These are phyloP conservation scores for Gaeumannomyces sp. DNA, from an alignment of 2,329 filamentous ascomycete species.

Conservation along the genomic window DNA sequence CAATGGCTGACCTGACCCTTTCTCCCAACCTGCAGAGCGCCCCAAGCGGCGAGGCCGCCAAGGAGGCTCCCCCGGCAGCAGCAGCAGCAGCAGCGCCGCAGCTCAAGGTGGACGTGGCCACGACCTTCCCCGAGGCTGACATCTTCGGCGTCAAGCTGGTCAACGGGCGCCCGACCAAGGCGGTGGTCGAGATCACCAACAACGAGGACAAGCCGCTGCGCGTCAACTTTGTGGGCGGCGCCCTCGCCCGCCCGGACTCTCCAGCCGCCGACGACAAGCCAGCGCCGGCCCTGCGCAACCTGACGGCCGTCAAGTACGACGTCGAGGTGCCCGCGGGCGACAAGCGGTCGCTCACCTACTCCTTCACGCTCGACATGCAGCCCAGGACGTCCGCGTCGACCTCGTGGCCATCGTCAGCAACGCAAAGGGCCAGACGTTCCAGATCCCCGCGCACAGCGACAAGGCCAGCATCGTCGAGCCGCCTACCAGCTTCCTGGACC, in stretches of 20 bases:
- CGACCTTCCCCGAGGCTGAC: conserved; percentile 63
- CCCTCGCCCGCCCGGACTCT: conserved; percentile 54
- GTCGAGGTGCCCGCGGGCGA: conserved; percentile 69
- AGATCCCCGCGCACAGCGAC: conserved; percentile 73
- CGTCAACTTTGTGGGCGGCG: conserved; percentile 71
- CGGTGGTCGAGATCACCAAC: conserved; percentile 78
- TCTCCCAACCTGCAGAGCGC: conserved; percentile 1
- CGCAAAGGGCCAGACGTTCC: conserved; percentile 62
- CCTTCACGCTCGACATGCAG: conserved; percentile 85
- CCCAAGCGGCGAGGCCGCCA: conserved; percentile 16
- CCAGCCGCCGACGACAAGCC: conserved; percentile 25
- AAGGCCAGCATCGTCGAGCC: conserved; percentile 67
- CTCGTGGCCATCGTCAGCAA: conserved; percentile 67
- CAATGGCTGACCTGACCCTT: background rate
- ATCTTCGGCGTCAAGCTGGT: conserved; percentile 93
- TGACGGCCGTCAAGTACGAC: conserved; percentile 71
- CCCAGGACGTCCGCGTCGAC: conserved; percentile 81
- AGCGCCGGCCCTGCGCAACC: conserved; percentile 66
- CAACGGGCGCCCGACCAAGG: conserved; percentile 82
- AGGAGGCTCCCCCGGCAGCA: conserved; percentile 15
- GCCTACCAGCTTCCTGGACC: conserved; percentile 22
- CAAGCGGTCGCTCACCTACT: conserved; percentile 71
- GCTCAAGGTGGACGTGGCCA: conserved; percentile 58
- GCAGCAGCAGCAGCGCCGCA: conserved; percentile 26
- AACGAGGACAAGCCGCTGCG: conserved; percentile 69